These are phyloP conservation scores for Medicago lupulina DNA, from an alignment of 306 rosid genomes.

Conservation along the genomic window DNA sequence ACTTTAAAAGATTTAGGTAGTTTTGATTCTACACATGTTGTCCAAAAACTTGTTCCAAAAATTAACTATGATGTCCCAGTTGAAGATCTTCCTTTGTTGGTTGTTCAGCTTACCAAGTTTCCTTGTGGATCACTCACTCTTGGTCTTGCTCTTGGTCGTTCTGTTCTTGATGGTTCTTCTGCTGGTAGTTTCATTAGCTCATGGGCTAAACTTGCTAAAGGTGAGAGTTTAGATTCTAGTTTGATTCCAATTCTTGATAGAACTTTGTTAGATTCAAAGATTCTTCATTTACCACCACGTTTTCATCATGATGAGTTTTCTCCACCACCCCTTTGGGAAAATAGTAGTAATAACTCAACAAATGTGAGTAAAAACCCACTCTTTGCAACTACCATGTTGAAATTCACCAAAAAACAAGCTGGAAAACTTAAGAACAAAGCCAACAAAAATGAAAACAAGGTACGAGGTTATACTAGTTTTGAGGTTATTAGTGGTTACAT, in stretches of 20 bases:
- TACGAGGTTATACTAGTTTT: constrained; percentile 18
- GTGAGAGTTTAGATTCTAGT: neutral
- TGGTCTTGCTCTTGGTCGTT: constrained; percentile 12
- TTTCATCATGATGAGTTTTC: constrained; percentile 48
- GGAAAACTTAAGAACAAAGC: constrained; percentile 4
- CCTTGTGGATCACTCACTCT: constrained; percentile 23
- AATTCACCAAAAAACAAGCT: constrained; percentile 4
- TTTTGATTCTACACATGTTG: constrained; percentile 8
- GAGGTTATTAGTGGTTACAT: constrained; percentile 34
- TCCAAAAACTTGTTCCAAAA: neutral
- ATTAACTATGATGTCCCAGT: constrained; percentile 24
- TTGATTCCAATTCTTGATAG: constrained; percentile 36
- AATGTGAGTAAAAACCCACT: neutral
- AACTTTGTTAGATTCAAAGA: constrained; percentile 34
- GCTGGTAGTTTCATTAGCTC: constrained; percentile 23
- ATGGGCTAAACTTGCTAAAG: constrained; percentile 46
- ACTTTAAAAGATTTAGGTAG: neutral
- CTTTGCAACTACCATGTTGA: neutral
- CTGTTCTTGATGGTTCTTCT: constrained; percentile 33
- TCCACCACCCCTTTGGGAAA: constrained; percentile 46
- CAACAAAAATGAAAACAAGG: neutral
- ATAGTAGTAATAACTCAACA: neutral
- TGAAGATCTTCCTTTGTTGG: constrained; percentile 40
- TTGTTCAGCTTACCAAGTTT: constrained; percentile 39
- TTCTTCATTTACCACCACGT: neutral